Percentiles rank a stretch among this genome's conserved stretches.
Conservation (phyloP, 2,329 filamentous ascomycete species). For the Trichophyton schoenleinii region DNA sequence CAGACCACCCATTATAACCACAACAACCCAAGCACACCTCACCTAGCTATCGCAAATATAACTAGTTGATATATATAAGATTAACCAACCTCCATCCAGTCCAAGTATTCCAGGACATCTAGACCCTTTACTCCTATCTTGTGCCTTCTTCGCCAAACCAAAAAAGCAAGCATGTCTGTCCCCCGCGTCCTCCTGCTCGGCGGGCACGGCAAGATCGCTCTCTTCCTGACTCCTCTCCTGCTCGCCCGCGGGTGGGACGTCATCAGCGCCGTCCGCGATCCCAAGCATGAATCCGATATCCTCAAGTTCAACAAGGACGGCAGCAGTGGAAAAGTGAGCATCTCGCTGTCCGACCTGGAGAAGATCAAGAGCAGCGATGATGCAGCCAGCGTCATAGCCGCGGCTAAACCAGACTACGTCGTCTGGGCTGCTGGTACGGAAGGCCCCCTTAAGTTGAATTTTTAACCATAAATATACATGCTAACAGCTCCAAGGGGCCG, state of each 20-base stretch:
- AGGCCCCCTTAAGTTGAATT: too few relatives aligned
- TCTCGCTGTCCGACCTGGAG: conserved; percentile 59
- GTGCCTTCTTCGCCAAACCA: too few relatives aligned
- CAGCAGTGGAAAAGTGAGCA: conserved; percentile 48
- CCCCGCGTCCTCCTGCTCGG: conserved; percentile 58
- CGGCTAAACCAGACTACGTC: conserved; percentile 33
- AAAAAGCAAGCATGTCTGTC: background rate
- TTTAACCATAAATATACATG: background rate
- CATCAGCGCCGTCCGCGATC: conserved; percentile 62
- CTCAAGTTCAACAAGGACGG: conserved; percentile 43
- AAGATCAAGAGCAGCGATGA: conserved; percentile 53
- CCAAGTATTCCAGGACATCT: too few relatives aligned
- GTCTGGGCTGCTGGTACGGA: conserved; percentile 36
- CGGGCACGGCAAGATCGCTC: conserved; percentile 68
- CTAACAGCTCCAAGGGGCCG: conserved; percentile 32
- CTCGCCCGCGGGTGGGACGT: conserved; percentile 63
- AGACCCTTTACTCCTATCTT: too few relatives aligned
- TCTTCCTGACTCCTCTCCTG: conserved; percentile 62
- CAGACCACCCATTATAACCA: background rate
- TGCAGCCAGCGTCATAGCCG: conserved; percentile 48
- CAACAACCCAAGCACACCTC: background rate
- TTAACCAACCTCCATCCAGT: too few relatives aligned
- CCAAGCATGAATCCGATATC: conserved; percentile 54
- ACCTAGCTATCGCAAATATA: too few relatives aligned
- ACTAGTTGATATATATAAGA: too few relatives aligned